A percentile compares a stretch with the other conserved stretches of the same genome.
phyloP scores from a whole-genome alignment of 2,329 filamentous ascomycete genomes.

The Xylaria sp. region DNA sequence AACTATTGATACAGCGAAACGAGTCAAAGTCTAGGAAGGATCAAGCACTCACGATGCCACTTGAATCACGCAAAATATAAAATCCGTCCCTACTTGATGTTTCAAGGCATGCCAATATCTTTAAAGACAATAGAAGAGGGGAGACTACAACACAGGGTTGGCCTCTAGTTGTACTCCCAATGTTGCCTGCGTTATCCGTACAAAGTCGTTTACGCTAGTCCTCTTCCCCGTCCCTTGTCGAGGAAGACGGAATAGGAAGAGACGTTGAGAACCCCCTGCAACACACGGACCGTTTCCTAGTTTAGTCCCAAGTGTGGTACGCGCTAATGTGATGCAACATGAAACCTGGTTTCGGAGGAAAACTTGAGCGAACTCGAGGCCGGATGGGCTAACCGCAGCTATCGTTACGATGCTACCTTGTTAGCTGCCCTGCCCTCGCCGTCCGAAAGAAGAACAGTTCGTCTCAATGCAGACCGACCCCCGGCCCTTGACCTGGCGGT shows the following conservation, averaged over 20 bases:
- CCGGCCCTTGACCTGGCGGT: neutral
- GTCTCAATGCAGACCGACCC: neutral
- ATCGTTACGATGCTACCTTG: neutral
- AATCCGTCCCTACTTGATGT: neutral
- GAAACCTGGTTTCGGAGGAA: neutral
- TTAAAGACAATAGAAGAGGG: neutral
- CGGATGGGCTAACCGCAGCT: neutral
- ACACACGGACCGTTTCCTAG: conserved; percentile 22
- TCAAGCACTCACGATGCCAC: too few species aligned
- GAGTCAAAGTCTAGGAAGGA: too few species aligned
- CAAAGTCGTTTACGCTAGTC: neutral
- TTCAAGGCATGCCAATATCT: neutral
- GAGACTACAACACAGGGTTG: neutral
- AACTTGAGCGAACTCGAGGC: neutral
- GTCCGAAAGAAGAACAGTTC: neutral
- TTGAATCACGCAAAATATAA: neutral
- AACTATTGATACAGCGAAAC: too few species aligned
- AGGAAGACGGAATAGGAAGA: neutral
- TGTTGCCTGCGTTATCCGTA: too few species aligned
- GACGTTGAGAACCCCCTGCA: conserved; percentile 13
- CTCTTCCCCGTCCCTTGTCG: conserved; percentile 1
- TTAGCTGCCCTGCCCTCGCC: neutral
- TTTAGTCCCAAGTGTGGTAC: neutral
- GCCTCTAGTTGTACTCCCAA: too few species aligned
- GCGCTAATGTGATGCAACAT: conserved; percentile 19